Conservation (phyloP, 805 yeast species). For the Lipomyces japonicus region DNA sequence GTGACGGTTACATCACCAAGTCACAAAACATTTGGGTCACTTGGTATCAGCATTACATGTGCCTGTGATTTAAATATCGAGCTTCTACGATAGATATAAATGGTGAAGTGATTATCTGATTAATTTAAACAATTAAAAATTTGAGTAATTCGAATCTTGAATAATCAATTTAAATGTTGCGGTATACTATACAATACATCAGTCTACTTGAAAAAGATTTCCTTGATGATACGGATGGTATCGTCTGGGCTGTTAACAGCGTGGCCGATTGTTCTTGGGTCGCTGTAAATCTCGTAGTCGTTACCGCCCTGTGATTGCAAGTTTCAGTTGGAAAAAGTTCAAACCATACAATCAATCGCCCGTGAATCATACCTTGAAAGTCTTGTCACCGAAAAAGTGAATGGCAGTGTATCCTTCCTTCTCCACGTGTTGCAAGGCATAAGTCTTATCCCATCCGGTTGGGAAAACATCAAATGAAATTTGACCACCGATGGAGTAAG, state of each 20-base stretch:
- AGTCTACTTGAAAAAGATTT: conserved; percentile 50
- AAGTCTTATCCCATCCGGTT: conserved; percentile 99
- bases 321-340: too few species aligned
- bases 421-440: conserved; percentile 89
- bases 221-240: conserved; percentile 80
- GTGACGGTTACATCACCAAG: too few species aligned
- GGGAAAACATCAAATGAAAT: conserved; percentile 99
- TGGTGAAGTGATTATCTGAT: too few species aligned
- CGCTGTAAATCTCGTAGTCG: conserved; percentile 94
- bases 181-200: conserved; percentile 1
- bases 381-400: conserved; percentile 98
- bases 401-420: conserved; percentile 78
- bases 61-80: too few species aligned
- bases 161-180: too few species aligned
- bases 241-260: conserved; percentile 86
- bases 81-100: too few species aligned
- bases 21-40: too few species aligned
- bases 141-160: too few species aligned
- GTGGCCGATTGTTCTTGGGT: conserved; percentile 92
- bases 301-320: conserved; percentile 75
- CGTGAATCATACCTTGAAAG: conserved; percentile 46
- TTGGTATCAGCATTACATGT: too few species aligned
- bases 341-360: not conserved
- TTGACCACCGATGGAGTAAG: conserved; percentile 99
- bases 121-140: too few species aligned